Evolutionary conservation across 2,329 filamentous ascomycete genomes (phyloP), one percentile per base, ranked within the genome.

Genomic region (Colletotrichum navitas): DNA sequence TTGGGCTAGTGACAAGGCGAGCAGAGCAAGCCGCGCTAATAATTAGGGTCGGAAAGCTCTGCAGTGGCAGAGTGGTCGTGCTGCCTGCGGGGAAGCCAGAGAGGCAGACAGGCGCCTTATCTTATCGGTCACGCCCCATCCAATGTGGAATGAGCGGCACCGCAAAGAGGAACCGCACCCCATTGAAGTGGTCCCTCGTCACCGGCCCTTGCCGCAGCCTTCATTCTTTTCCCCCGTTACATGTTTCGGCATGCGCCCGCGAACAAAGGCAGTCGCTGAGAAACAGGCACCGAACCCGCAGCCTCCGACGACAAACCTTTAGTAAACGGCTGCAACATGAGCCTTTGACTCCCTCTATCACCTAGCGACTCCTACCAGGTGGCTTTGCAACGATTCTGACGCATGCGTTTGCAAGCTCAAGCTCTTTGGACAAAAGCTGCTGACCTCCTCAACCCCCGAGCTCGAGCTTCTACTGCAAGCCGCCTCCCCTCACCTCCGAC

Each of bases 1-100:
- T 68, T 49, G 45, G 56, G 58, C 56, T 62, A 45, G 45, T 41
- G 54, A 55, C 65, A 54, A 34, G 45, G 16, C 52, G 21, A 63
- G 45, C 51, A 36, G 21, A 63, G 39, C 51, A 26, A 68, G 39
- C 51, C 18, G 60, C 59, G 65, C 68, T 60, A 66, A 66, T 60
- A 66, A 66, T 36, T 24, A 52, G 5, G 14, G 51, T 43, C 21
- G n/a, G 58, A 62, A 54, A 47, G 58, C 32, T 58, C 32, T 68
- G 59, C 65, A 66, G 62, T 39, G 64, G 34, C 34, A 36, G 34
- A 36, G 32, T 39, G 36, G 39, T 16, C 39, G 49, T 47, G 34
- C 58, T 70, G 49, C 36, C 54, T 71, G 68, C 65, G 68, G 68
- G 68, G 68, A 71, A 71, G 39, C 59, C 68, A 71, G 29, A 24